Percentiles rank a stretch among this genome's conserved stretches.
phyloP scores from a whole-genome alignment of 345 rosid genomes.

The Citrus unshiu region DNA sequence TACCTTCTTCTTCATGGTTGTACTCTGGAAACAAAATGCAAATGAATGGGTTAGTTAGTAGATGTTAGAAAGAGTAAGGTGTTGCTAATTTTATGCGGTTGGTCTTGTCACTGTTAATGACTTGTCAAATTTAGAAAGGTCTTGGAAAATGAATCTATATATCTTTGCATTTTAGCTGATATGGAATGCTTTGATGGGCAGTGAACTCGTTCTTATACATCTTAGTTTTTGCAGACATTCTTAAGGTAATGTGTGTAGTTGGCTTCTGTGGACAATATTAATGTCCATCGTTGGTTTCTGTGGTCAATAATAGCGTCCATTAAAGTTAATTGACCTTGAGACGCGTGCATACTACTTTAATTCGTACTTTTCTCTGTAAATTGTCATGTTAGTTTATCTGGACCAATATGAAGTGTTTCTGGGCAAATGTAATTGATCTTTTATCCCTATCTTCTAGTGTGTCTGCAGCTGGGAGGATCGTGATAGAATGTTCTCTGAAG shows the following conservation, averaged over 20 bases:
- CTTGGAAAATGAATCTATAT: not conserved
- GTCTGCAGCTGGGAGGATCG: constrained; percentile 96
- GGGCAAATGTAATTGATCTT: not conserved
- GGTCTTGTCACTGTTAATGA: not conserved
- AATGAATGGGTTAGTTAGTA: not conserved
- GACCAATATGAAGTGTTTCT: not conserved
- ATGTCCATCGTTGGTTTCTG: not conserved
- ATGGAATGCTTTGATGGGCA: not conserved
- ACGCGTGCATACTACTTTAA: not conserved
- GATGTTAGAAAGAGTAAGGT: not conserved
- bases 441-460: constrained; percentile 38
- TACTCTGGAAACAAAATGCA: not conserved
- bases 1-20: not conserved
- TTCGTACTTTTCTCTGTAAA: not conserved
- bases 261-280: not conserved
- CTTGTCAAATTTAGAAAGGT: not conserved
- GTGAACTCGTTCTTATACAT: not conserved
- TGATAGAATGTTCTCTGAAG: constrained; percentile 73
- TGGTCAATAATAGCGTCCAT: not conserved
- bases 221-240: not conserved
- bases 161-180: not conserved
- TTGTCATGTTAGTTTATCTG: not conserved
- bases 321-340: not conserved
- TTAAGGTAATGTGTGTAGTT: not conserved
- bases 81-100: not conserved